Evolutionary conservation across 2,329 filamentous ascomycete species (phyloP), one percentile per base, ranked within the genome.

Genomic region (Talaromyces marneffei): DNA sequence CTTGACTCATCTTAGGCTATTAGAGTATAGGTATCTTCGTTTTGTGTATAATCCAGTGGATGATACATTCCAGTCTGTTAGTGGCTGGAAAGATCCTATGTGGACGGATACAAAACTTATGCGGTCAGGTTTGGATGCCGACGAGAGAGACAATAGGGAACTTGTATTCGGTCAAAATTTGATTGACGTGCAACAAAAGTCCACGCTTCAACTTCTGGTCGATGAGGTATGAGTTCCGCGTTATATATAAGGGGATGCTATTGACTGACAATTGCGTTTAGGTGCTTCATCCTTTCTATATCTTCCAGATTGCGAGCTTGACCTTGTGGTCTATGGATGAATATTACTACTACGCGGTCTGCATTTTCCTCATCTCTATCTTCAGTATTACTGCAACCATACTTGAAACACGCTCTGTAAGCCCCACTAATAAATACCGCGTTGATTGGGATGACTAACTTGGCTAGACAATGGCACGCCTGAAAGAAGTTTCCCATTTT

Each of bases 291-390:
- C 95, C 94, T 0, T 99, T 99, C 74, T 99, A 99, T 73, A 89
- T 99, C 60, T 99, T 99, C 72, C 94, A 99, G 76, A 88, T 97
- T 69, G 93, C 92, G 53, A 97, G 94, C 79, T 80, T 99, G 66
- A 77, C 96, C 42, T 84, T 99, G 3, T 99, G 94, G 94, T 97
- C 93, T 9, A 72, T 97, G 67, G 94, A 99, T 71, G 83, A 95
- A 69, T 99, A 99, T 74, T 99, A 97, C 73, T 99, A 97, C 78
- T 99, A 99, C 75, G 94, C 94, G 4, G 83, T 87, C 16, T 96
- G 92, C 72, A 99, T 99, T 68, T 96, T 99, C 68, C 72, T 93
- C 63, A 97, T 99, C 75, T 99, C 95, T 0, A 83, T 94, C 48
- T 89, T 92, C 67, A 97, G 93, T 74, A 97, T 99, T 69, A 84